Conservation (phyloP, 1,284 basidiomycete species). For the Puccinia hordei region DNA sequence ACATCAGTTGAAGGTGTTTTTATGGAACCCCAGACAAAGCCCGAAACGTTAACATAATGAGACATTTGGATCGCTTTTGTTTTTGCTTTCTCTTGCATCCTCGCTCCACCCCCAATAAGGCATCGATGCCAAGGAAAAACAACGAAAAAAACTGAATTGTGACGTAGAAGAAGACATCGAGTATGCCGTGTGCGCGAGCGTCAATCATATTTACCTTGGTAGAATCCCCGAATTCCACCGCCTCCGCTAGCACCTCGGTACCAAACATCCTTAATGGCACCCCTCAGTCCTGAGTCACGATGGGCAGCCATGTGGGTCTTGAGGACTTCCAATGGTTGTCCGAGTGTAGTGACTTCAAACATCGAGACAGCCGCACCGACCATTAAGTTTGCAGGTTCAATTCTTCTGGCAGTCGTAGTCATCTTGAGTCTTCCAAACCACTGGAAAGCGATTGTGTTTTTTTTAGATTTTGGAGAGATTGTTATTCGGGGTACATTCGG, state of each 20-base stretch:
- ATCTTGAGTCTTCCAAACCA: not conserved
- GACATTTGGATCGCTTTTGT: not conserved
- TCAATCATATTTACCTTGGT: constrained; percentile 39
- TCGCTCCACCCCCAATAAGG: not conserved
- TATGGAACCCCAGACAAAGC: not conserved
- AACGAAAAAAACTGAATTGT: not conserved
- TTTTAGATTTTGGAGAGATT: not conserved
- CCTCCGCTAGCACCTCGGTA: constrained; percentile 22
- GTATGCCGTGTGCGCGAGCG: not conserved
- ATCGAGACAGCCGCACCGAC: constrained; percentile 45
- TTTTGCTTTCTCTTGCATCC: not conserved
- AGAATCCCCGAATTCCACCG: constrained; percentile 43
- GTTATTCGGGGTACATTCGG: not conserved
- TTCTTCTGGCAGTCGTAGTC: constrained; percentile 20
- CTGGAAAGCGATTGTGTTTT: not conserved
- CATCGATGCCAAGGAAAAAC: not conserved
- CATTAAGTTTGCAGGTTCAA: constrained; percentile 45
- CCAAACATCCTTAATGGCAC: constrained; percentile 41
- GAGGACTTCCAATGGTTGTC: constrained; percentile 45
- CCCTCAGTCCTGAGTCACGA: constrained; percentile 32
- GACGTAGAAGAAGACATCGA: not conserved
- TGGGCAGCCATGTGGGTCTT: constrained; percentile 51
- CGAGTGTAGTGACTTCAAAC: constrained; percentile 46
- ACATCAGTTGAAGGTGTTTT: not conserved
- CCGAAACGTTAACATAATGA: not conserved